Evolutionary conservation across 2,329 filamentous ascomycete species (phyloP).

Genomic region (Fusarium sp.): DNA sequence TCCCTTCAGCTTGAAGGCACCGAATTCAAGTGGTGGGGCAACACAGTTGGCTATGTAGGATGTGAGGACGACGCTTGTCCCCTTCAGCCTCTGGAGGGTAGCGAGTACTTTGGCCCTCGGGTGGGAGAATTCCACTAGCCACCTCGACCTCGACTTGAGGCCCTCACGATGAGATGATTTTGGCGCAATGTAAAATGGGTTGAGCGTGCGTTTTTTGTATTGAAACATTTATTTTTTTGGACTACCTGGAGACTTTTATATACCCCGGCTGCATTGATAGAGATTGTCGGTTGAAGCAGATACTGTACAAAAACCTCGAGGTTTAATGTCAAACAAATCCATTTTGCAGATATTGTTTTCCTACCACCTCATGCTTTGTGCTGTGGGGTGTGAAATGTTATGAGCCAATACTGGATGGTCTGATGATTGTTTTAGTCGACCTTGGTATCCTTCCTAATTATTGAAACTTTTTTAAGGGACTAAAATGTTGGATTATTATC

Average conservation of each 20-base stretch:
- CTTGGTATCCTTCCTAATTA: no score
- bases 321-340: slow-evolving; percentile 14
- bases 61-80: slow-evolving; percentile 59
- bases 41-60: slow-evolving; percentile 56
- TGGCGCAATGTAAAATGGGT: slow-evolving; percentile 42
- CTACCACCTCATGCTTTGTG: neutral
- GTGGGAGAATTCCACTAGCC: slow-evolving; percentile 53
- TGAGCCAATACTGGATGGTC: no score
- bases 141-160: neutral
- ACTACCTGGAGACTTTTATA: slow-evolving; percentile 41
- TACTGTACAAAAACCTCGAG: slow-evolving; percentile 34
- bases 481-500: no score
- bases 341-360: neutral
- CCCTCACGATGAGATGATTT: slow-evolving; percentile 38
- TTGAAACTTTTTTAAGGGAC: no score
- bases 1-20: slow-evolving; percentile 60
- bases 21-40: slow-evolving; percentile 64
- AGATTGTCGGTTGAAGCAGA: slow-evolving; percentile 41
- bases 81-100: slow-evolving; percentile 51
- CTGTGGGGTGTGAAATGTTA: neutral
- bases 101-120: slow-evolving; percentile 57
- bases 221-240: slow-evolving; percentile 32
- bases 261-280: slow-evolving; percentile 45
- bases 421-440: no score
- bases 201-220: slow-evolving; percentile 46